Evolutionary conservation across 495 filamentous ascomycete genomes (phyloP).

Genomic region (Hyaloscypha variabilis): DNA sequence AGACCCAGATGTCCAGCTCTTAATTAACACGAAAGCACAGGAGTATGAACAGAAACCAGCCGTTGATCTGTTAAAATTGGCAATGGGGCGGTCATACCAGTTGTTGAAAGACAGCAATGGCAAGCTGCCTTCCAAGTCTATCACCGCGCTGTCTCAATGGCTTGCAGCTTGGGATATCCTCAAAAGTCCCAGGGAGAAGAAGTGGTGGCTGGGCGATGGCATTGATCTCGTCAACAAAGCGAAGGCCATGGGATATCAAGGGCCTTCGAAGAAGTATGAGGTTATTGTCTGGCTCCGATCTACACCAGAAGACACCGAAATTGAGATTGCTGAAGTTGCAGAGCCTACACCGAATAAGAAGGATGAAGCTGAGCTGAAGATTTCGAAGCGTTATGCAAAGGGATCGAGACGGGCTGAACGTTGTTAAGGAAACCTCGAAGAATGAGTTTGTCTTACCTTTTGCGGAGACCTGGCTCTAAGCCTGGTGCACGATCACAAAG

Average conservation of each 20-base stretch:
- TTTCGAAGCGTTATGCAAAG: conserved; percentile 25
- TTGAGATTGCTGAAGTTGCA: conserved; percentile 15
- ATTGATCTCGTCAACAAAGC: conserved; percentile 28
- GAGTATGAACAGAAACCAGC: conserved; percentile 9
- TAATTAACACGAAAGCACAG: conserved; percentile 18
- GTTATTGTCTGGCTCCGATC: conserved; percentile 23
- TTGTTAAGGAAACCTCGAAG: not conserved
- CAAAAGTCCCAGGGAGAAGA: conserved; percentile 24
- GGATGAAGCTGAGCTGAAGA: not conserved
- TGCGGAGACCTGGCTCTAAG: too few relatives aligned
- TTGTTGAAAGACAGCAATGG: conserved; percentile 25
- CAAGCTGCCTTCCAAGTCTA: conserved; percentile 20
- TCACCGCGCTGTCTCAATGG: conserved; percentile 13
- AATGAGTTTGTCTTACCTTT: not conserved
- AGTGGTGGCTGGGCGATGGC: conserved; percentile 28
- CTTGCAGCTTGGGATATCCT: conserved; percentile 27
- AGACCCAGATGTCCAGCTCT: conserved; percentile 16
- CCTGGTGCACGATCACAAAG: too few relatives aligned
- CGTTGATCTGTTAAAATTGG: conserved; percentile 12
- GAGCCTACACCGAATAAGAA: conserved; percentile 26
- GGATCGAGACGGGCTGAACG: conserved; percentile 21
- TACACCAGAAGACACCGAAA: conserved; percentile 18
- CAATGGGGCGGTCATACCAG: conserved; percentile 25
- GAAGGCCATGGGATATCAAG: conserved; percentile 28
- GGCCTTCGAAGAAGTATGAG: conserved; percentile 26